Conservation (phyloP, 1,284 basidiomycete genomes). For the Trametes hirsuta region DNA sequence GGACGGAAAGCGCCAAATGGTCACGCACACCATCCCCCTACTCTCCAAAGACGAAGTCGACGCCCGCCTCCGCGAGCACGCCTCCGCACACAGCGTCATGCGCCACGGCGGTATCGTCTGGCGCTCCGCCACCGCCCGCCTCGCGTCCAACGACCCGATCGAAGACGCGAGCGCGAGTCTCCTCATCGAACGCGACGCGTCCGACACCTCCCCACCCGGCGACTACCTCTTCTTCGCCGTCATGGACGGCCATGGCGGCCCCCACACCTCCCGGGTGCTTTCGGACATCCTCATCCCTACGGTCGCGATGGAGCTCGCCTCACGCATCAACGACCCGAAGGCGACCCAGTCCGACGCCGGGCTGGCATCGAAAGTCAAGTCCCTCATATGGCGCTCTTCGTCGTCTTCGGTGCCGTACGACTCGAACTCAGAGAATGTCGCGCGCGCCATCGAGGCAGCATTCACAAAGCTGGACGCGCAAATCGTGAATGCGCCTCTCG, state of each 20-base stretch:
- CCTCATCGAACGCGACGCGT: conserved; percentile 65
- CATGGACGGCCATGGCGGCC: conserved; percentile 93
- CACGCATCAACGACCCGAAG: conserved; percentile 46
- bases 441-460: conserved; percentile 75
- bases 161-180: conserved; percentile 85
- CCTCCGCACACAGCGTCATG: conserved; percentile 46
- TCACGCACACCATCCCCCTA: conserved; percentile 56
- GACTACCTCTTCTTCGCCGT: conserved; percentile 86
- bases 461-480: conserved; percentile 82
- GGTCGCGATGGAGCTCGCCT: conserved; percentile 77
- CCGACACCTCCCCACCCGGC: conserved; percentile 59
- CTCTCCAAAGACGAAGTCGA: conserved; percentile 62
- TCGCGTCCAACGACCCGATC: conserved; percentile 88
- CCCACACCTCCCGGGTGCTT: conserved; percentile 84
- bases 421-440: conserved; percentile 64
- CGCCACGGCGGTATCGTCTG: conserved; percentile 61
- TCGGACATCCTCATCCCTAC: conserved; percentile 87
- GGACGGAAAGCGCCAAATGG: conserved; percentile 62
- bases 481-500: conserved; percentile 78
- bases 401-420: conserved; percentile 41
- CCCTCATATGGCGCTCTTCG: conserved; percentile 44
- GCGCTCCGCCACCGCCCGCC: conserved; percentile 77
- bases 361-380: conserved; percentile 45
- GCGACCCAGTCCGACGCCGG: conserved; percentile 33
- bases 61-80: conserved; percentile 60